Evolutionary conservation across 257 asterid species (phyloP), one percentile per base, ranked within the genome.

Genomic region (Asclepias syriaca): DNA sequence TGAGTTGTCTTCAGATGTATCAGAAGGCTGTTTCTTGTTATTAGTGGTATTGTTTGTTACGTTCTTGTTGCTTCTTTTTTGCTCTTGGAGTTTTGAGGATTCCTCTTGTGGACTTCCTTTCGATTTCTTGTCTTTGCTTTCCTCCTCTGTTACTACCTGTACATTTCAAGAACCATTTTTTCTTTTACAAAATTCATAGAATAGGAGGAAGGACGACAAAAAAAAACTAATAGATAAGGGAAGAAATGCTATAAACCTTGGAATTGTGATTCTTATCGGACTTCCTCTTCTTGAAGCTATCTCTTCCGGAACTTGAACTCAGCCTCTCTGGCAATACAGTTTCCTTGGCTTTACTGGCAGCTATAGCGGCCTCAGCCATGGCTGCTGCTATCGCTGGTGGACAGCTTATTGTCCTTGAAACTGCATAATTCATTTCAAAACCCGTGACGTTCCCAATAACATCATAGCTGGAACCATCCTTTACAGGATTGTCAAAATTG

Each of bases 241-340:
- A 34, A 16, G 65, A 61, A 21, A 37, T n/a, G 9, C 22, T 32
- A 5, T 49, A 43, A 70, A 85, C 96, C 97, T 86, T 86, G 22
- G 49, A 83, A 50, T 71, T 69, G 3, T 71, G 89, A 29, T 73
- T 69, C 77, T 76, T 81, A 14, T 86, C 88, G 1, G 90, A 79
- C 78, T 90, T 87, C 75, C 95, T 81, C 78, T 90, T 92, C 86
- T 79, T 90, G 75, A 70, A 80, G 69, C 85, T 84, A 58, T 84
- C 85, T 61, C 68, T 77, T 13, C 81, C 89, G 51, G 80, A 40
- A 48, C 73, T 74, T 56, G 83, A 69, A 74, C 81, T 68, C 65
- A 73, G 80, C 50, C 64, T 77, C 66, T 75, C 76, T 16, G 77
- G 63, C 67, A 37, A 3, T 39, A 71, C 77, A 22, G 68, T 80